phyloP scores from a whole-genome alignment of 108 stramenopile species.

The Seminavis robusta region DNA sequence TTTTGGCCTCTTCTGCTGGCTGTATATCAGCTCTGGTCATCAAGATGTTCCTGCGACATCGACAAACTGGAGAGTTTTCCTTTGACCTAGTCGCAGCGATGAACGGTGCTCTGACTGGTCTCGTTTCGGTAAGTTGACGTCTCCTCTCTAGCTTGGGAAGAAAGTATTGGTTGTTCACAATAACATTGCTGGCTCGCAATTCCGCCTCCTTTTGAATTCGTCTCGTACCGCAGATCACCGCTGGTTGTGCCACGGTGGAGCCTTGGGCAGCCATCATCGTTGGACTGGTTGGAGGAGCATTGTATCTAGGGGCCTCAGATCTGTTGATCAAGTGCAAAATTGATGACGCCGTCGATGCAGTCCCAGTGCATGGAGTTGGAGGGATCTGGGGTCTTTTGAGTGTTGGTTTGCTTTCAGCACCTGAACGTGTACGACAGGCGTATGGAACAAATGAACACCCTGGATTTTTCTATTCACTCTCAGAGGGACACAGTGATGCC shows the following conservation, averaged over 20 bases:
- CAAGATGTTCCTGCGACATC: slow-evolving; percentile 38
- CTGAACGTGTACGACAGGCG: slow-evolving; percentile 19
- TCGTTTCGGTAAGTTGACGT: slow-evolving; percentile 67
- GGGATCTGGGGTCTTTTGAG: slow-evolving; percentile 86
- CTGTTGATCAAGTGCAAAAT: slow-evolving; percentile 66
- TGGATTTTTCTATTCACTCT: slow-evolving; percentile 70
- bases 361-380: slow-evolving; percentile 83
- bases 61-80: slow-evolving; percentile 43
- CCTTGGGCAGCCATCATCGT: slow-evolving; percentile 84
- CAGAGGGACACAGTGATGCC: slow-evolving; percentile 43
- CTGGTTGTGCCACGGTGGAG: slow-evolving; percentile 74
- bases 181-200: slow-evolving; percentile 3
- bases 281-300: slow-evolving; percentile 70
- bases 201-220: slow-evolving; percentile 2
- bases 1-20: slow-evolving; percentile 55
- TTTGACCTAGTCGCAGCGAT: slow-evolving; percentile 45
- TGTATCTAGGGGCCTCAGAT: slow-evolving; percentile 59
- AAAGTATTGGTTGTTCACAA: background rate
- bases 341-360: slow-evolving; percentile 94
- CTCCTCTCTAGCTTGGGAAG: background rate
- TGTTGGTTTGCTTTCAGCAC: slow-evolving; percentile 69
- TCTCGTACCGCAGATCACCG: slow-evolving; percentile 53
- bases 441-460: slow-evolving; percentile 48
- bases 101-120: slow-evolving; percentile 66
- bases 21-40: slow-evolving; percentile 45